Evolutionary conservation across 192 early-diverging fungal species (phyloP), one percentile per base, ranked within the genome.

Genomic region (Entomortierella chlamydospora): DNA sequence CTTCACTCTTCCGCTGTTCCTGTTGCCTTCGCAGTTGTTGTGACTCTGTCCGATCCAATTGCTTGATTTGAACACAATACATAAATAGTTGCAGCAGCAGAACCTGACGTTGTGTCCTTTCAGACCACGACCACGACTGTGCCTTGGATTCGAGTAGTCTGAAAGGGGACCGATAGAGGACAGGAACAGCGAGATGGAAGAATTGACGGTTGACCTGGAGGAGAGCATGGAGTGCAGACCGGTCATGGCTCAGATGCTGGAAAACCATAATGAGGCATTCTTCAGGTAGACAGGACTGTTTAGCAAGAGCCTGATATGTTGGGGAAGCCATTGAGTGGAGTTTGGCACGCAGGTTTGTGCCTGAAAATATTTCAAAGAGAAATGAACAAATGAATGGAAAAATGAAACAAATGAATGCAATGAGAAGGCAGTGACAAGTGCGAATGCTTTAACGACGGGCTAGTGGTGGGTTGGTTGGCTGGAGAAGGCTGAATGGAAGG

Each of bases 111-210:
- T 56, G 73, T 18, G 60, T 68, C 25, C 73, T 41, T 26, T 76
- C 73, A 26, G 60, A 28, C 59, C 64, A 76, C 4, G 65, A 55
- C 64, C 64, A 68, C 0, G 51, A 12, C 33, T 76, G 65, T 9
- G 43, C 11, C 30, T 60, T 74, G 13, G 72, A 61, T 31, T 76
- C 73, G n/a, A 76, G 43, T 31, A 67, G 22, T 54, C 73, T 64
- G 26, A 76, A 76, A 2, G 73, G 73, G 13, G 73, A 76, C 57
- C 58, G 52, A 53, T 76, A 76, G 26, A 76, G 60, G 50, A 56
- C 23, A 8, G 73, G 73, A 25, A 68, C 53, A 0, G 31, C 58
- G 2, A 76, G 28, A 1, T 50, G 64, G 45, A 76, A 76, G 60
- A 76, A 76, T 28, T 76, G 73, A 33, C 37, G 73, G 22, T 53